Base-by-base conservation (phyloP, 345 rosid species). In the Bruguiera parviflora region DNA sequence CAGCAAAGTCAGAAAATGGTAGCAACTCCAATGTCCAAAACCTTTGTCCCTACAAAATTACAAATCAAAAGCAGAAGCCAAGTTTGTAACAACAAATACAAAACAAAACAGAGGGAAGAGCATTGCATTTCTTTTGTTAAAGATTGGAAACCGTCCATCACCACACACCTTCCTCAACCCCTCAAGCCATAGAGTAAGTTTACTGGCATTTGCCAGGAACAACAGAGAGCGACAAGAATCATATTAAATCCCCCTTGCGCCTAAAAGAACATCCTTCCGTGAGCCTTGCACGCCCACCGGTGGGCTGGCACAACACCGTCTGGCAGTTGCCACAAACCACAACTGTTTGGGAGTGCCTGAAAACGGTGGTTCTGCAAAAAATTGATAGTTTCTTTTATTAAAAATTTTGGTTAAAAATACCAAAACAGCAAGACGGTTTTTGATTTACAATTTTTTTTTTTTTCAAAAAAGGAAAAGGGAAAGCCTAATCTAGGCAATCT, bases 291-390 rank as follows among this genome's bases (percentile, higher is more conserved):
- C 73, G 66, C 6, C 73, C 66, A 31, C 73, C 66, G 2, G 73
- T 69, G 6, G 66, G 73, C 21, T 70, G 73, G 66, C 73, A 70
- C 58, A 70, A 62, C 47, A 70, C 73, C 2, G 73, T 61, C 66
- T 70, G 73, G 66, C 66, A 70, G 51, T 69, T 69, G 7, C 73
- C 73, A 61, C 73, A 69, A 25, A 69, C 66, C 37, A 61, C 73
- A 43, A 69, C 73, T 21, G 73, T 69, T 51, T 61, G 66, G 2
- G 73, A 69, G 60, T 69, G 73, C 24, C 73, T 52, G 51, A 69
- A 69, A 21, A 69, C 73, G 2, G 66, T 69, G 3, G 66, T 69
- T 69, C 64, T 69, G 72, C 53, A 53, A 22, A 53, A 53, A 21
- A 53, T n/a, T 4, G 9, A 2, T 3, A 5, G 24, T 24, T n/a